phyloP scores from a whole-genome alignment of 805 yeast genomes.

The Cyberlindnera mycetangii region DNA sequence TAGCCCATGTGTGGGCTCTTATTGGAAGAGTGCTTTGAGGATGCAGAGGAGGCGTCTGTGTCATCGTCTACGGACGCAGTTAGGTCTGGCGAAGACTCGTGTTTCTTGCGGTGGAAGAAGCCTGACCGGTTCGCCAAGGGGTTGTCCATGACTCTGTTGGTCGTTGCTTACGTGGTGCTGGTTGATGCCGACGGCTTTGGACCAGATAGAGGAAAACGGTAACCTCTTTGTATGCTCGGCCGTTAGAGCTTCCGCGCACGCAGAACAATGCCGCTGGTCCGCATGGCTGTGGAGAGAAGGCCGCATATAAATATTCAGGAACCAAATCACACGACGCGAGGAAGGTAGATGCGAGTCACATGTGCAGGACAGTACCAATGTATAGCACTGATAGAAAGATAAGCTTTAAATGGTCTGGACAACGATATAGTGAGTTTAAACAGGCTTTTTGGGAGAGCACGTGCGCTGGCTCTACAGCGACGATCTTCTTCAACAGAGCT shows the following conservation, averaged over 20 bases:
- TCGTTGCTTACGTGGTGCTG: not conserved
- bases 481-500: no score
- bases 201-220: not conserved
- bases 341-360: no score
- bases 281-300: not conserved
- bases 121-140: constrained; percentile 5
- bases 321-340: no score
- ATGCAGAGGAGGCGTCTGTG: not conserved
- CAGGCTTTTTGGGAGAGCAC: no score
- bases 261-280: not conserved
- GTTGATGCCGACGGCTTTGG: not conserved
- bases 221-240: not conserved
- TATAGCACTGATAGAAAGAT: no score
- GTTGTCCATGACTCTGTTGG: constrained; percentile 9
- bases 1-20: not conserved
- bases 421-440: no score
- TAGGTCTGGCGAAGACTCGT: constrained; percentile 2
- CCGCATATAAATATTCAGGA: not conserved
- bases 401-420: no score
- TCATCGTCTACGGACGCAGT: constrained; percentile 3
- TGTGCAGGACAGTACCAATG: no score
- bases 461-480: no score
- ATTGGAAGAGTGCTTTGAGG: not conserved
- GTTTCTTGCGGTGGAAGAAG: constrained; percentile 6
- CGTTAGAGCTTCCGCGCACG: not conserved